Conservation (phyloP, 805 yeast genomes). For the Teunomyces stri region DNA sequence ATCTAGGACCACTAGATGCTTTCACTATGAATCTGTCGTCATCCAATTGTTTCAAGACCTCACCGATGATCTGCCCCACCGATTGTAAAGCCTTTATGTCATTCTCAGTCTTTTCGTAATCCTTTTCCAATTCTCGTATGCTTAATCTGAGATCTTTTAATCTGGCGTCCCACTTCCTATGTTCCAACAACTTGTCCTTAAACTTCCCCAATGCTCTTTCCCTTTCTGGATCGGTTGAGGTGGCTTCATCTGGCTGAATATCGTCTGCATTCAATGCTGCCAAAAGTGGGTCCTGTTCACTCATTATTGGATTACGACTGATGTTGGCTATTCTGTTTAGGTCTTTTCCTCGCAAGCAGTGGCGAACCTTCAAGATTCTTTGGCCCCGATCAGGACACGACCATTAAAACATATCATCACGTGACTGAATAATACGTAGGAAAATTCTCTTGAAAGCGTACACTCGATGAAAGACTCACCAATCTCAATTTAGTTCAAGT, state of each 20-base stretch:
- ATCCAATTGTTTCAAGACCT: conserved; percentile 90
- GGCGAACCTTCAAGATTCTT: conserved; percentile 4
- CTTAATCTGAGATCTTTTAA: conserved; percentile 79
- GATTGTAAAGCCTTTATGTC: conserved; percentile 96
- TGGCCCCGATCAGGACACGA: not conserved
- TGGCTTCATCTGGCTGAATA: conserved; percentile 10
- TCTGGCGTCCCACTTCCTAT: conserved; percentile 90
- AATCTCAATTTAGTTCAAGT: not conserved
- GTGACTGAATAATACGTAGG: not conserved
- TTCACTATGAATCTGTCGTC: conserved; percentile 94
- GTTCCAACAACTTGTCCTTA: conserved; percentile 85
- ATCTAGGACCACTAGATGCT: conserved; percentile 96
- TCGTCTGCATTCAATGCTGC: conserved; percentile 55
- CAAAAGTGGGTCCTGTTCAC: conserved; percentile 59
- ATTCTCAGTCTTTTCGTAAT: conserved; percentile 89
- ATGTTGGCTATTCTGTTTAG: not conserved
- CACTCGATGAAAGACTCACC: not conserved
- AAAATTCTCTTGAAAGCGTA: no score
- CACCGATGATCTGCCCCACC: conserved; percentile 97
- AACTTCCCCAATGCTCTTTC: conserved; percentile 74
- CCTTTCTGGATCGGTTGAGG: conserved; percentile 63
- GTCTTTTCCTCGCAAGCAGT: not conserved
- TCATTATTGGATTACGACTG: conserved; percentile 5
- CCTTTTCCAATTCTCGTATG: conserved; percentile 79
- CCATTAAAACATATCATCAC: not conserved